Conservation (phyloP, 202 grass and related monocot genomes). For the Panicum virgatum region DNA sequence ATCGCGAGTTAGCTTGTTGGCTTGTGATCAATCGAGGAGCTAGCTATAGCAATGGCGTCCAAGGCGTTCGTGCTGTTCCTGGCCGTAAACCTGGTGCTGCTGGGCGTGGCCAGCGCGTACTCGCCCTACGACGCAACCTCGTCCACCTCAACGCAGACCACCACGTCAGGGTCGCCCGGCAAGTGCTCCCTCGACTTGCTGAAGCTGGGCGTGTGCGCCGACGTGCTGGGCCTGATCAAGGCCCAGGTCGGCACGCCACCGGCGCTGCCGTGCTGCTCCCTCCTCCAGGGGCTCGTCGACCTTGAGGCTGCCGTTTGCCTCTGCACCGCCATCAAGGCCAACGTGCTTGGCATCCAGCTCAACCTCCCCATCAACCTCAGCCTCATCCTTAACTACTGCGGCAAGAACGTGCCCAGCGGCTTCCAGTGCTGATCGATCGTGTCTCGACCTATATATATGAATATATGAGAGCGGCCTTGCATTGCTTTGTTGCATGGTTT, state of each 20-base stretch:
- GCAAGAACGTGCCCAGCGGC: slow-evolving; percentile 47
- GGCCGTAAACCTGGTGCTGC: no score
- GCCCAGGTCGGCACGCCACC: slow-evolving; percentile 33
- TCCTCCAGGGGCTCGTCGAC: slow-evolving; percentile 47
- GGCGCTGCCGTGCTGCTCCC: slow-evolving; percentile 52
- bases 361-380: slow-evolving; percentile 56
- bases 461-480: no score
- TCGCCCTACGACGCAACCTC: no score
- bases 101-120: no score
- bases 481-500: no score
- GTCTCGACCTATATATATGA: no score
- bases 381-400: slow-evolving; percentile 68
- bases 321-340: slow-evolving; percentile 61
- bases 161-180: background rate
- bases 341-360: slow-evolving; percentile 47
- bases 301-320: slow-evolving; percentile 53
- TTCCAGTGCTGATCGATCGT: slow-evolving; percentile 29
- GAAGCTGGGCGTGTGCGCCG: slow-evolving; percentile 57
- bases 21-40: no score
- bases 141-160: no score
- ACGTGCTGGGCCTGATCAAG: slow-evolving; percentile 48
- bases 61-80: no score
- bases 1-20: no score
- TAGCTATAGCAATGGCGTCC: no score
- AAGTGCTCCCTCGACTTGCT: slow-evolving; percentile 53